phyloP scores from a whole-genome alignment of 2,329 filamentous ascomycete genomes.

The Bipolaris zeicola region DNA sequence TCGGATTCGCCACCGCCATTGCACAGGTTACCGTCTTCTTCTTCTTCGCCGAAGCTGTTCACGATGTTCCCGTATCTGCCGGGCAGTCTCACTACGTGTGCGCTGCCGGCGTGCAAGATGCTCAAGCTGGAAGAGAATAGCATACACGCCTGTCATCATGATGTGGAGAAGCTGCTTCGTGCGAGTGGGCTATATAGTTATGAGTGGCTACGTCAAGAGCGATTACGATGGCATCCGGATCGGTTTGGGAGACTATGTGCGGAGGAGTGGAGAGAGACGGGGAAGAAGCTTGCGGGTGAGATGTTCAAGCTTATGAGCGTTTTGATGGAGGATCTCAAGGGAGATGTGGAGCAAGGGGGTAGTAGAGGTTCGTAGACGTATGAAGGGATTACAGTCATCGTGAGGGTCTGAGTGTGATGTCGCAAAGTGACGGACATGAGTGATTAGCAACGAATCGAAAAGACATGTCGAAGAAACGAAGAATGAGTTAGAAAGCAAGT shows the following conservation, averaged over 20 bases:
- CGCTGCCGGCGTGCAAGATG: slow-evolving; percentile 26
- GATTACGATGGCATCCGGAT: slow-evolving; percentile 47
- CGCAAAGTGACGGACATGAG: neutral
- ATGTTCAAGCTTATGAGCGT: slow-evolving; percentile 46
- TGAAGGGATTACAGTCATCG: neutral
- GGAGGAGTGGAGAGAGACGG: slow-evolving; percentile 38
- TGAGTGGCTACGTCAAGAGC: slow-evolving; percentile 44
- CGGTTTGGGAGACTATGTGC: slow-evolving; percentile 44
- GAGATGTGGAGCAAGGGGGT: neutral
- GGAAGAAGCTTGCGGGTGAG: slow-evolving; percentile 41
- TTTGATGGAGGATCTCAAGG: slow-evolving; percentile 35
- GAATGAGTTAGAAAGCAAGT: neutral
- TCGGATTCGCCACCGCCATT: slow-evolving; percentile 31
- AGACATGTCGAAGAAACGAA: too few species aligned
- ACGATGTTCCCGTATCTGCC: slow-evolving; percentile 41
- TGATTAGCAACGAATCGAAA: neutral
- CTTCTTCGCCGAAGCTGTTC: slow-evolving; percentile 34
- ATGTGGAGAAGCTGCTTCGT: slow-evolving; percentile 39
- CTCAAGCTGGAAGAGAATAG: slow-evolving; percentile 31
- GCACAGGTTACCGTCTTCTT: slow-evolving; percentile 43
- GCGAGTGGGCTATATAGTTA: slow-evolving; percentile 44
- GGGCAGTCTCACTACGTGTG: slow-evolving; percentile 27
- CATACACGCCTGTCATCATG: slow-evolving; percentile 43
- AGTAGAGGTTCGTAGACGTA: neutral
- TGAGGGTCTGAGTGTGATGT: neutral